phyloP scores from a whole-genome alignment of 495 filamentous ascomycete species.

The Aspergillus homomorphus region DNA sequence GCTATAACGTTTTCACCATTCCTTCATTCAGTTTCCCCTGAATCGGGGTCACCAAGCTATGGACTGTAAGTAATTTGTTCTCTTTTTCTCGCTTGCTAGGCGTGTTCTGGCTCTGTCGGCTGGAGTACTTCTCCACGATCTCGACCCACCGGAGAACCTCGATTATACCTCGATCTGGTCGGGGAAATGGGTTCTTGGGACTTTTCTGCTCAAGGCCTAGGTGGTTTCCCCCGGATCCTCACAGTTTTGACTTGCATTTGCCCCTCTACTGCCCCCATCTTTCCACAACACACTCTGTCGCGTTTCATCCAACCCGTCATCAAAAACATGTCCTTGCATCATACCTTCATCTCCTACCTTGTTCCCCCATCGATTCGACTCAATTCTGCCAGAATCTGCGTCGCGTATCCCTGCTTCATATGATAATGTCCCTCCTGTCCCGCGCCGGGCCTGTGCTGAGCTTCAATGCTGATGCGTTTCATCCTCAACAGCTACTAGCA shows the following conservation, averaged over 20 bases:
- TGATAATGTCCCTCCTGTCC: constrained; percentile 18
- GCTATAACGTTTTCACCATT: constrained; percentile 28
- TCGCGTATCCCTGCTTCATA: constrained; percentile 39
- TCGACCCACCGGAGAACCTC: constrained; percentile 45
- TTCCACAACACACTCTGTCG: constrained; percentile 29
- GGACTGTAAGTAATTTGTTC: constrained; percentile 47
- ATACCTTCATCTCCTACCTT: constrained; percentile 31
- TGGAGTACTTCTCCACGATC: constrained; percentile 45
- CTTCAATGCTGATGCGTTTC: constrained; percentile 48
- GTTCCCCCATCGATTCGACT: constrained; percentile 27
- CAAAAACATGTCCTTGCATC: constrained; percentile 43
- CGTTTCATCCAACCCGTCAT: constrained; percentile 44
- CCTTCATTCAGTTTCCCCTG: constrained; percentile 32
- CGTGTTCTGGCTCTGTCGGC: constrained; percentile 34
- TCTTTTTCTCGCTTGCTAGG: constrained; percentile 21
- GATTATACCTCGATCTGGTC: constrained; percentile 21
- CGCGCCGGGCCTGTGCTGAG: constrained; percentile 23
- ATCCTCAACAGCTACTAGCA: constrained; percentile 45
- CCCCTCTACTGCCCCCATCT: constrained; percentile 13
- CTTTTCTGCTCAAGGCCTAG: constrained; percentile 17
- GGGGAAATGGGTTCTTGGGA: constrained; percentile 14
- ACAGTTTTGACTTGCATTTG: constrained; percentile 25
- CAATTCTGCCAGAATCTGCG: constrained; percentile 23
- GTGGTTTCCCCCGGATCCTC: constrained; percentile 16
- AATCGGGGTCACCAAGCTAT: constrained; percentile 52